Evolutionary conservation across 352 stramenopile species (phyloP).

Genomic region (Phytophthora sansomeana): DNA sequence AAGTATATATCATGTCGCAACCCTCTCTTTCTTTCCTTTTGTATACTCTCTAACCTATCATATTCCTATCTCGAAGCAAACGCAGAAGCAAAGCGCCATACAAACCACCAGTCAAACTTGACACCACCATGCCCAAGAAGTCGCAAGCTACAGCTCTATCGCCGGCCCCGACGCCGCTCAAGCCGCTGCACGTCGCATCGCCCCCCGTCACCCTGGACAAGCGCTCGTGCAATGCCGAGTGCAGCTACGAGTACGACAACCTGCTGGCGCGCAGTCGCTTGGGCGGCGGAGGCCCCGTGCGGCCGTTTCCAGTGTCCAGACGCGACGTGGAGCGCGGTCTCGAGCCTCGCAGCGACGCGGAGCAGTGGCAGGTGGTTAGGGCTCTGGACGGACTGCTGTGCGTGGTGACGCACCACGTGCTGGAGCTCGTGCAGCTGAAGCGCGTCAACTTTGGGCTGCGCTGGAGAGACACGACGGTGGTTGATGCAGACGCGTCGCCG

Average conservation of each 20-base stretch:
- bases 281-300: conserved; percentile 20
- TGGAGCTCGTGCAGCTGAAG: conserved; percentile 68
- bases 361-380: conserved; percentile 36
- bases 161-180: conserved; percentile 3
- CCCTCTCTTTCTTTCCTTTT: background rate
- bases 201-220: conserved; percentile 31
- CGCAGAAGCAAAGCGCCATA: background rate
- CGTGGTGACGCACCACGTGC: conserved; percentile 7
- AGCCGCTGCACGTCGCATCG: conserved; percentile 28
- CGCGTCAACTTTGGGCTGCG: conserved; percentile 64
- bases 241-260: conserved; percentile 36
- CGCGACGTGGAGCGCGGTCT: conserved; percentile 24
- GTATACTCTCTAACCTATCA: background rate
- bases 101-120: background rate
- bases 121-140: background rate
- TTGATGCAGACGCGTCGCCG: conserved; percentile 15
- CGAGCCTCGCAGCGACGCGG: background rate
- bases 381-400: too few species aligned
- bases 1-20: background rate
- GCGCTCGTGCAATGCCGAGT: conserved; percentile 26
- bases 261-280: conserved; percentile 28
- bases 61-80: background rate
- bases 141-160: background rate
- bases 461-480: conserved; percentile 34
- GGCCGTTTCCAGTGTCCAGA: conserved; percentile 17